phyloP scores from a whole-genome alignment of 1,284 basidiomycete genomes.

The Coniferiporia sulphurascens region DNA sequence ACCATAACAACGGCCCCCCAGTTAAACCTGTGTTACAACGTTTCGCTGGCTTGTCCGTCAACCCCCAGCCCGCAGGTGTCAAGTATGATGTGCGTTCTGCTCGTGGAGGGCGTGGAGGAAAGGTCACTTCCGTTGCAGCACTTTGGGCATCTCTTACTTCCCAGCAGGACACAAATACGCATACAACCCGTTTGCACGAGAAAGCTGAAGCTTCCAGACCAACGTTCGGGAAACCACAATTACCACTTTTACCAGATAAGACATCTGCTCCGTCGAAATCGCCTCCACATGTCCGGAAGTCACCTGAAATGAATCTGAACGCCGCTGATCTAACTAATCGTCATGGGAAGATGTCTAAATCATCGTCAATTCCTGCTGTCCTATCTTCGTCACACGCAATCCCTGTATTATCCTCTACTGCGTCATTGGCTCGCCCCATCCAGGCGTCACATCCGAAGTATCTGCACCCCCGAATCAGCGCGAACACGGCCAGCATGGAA shows the following conservation, averaged over 20 bases:
- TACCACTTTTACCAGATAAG: slow-evolving; percentile 8
- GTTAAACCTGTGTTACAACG: slow-evolving; percentile 18
- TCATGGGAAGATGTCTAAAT: slow-evolving; percentile 40
- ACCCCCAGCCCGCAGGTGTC: slow-evolving; percentile 39
- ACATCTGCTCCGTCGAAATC: background rate
- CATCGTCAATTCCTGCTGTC: slow-evolving; percentile 56
- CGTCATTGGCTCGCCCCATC: slow-evolving; percentile 56
- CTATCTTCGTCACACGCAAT: slow-evolving; percentile 64
- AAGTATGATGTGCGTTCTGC: slow-evolving; percentile 75
- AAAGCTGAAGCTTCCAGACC: slow-evolving; percentile 7
- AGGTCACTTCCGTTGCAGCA: slow-evolving; percentile 66
- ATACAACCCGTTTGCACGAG: background rate
- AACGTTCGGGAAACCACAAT: slow-evolving; percentile 7
- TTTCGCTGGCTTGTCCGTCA: slow-evolving; percentile 25
- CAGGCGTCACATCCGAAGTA: slow-evolving; percentile 17
- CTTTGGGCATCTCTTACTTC: slow-evolving; percentile 57
- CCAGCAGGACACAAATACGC: background rate
- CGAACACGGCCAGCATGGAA: slow-evolving; percentile 16
- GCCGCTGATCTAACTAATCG: slow-evolving; percentile 25
- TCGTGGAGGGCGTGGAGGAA: slow-evolving; percentile 71
- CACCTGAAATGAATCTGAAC: slow-evolving; percentile 8
- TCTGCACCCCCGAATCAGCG: background rate
- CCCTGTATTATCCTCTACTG: slow-evolving; percentile 67
- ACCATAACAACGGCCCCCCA: background rate
- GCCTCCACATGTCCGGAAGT: slow-evolving; percentile 19